Conservation (phyloP, 169 alveolate species). For the Plasmodium falciparum region DNA sequence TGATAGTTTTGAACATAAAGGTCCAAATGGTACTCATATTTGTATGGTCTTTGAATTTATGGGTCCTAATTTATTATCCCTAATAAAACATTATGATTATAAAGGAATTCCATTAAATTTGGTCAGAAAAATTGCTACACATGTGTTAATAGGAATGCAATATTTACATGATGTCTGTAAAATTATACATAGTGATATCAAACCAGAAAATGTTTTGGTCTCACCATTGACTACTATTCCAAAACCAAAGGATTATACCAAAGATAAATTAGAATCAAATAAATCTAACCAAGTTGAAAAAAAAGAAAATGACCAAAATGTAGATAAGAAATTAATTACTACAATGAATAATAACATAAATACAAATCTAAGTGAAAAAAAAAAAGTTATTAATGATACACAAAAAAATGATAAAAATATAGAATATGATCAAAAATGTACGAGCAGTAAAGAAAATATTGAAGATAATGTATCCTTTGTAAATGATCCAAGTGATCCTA, state of each 20-base stretch:
- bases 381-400: conserved; percentile 1
- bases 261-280: conserved; percentile 2
- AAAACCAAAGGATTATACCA: conserved; percentile 28
- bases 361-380: neutral
- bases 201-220: conserved; percentile 98
- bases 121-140: conserved; percentile 96
- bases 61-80: conserved; percentile 97
- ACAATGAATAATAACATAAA: neutral
- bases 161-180: conserved; percentile 96
- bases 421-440: neutral
- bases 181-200: conserved; percentile 99
- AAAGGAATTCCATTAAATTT: conserved; percentile 96
- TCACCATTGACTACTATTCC: conserved; percentile 77
- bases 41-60: conserved; percentile 98
- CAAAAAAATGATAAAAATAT: no score
- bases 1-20: conserved; percentile 95
- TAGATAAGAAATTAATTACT: neutral
- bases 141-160: conserved; percentile 97
- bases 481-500: conserved; percentile 38
- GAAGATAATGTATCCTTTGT: conserved; percentile 45
- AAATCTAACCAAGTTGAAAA: neutral
- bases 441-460: neutral
- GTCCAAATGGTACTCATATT: conserved; percentile 98
- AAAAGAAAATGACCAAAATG: neutral
- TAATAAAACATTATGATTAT: conserved; percentile 96